phyloP scores from a whole-genome alignment of 345 rosid species.

The Boechera stricta region DNA sequence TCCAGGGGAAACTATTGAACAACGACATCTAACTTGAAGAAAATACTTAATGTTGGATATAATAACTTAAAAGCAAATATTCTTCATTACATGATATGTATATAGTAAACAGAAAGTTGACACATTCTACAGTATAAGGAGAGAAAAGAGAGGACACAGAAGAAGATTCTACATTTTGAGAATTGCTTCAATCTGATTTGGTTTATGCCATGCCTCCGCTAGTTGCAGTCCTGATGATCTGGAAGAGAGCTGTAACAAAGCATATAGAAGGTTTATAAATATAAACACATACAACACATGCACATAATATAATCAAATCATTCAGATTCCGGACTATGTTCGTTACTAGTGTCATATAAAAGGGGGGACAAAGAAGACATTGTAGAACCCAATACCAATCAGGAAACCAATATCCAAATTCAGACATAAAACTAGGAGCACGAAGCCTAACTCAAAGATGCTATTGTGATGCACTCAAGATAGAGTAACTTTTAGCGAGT shows the following conservation, averaged over 20 bases:
- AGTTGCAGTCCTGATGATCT: slow-evolving; percentile 93
- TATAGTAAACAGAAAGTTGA: neutral
- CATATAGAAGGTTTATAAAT: neutral
- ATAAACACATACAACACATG: neutral
- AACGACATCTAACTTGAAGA: neutral
- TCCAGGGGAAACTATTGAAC: neutral
- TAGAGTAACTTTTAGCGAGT: neutral
- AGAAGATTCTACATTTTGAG: slow-evolving; percentile 16
- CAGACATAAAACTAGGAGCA: neutral
- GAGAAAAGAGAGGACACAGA: neutral
- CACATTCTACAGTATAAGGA: slow-evolving; percentile 8
- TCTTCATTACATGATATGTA: slow-evolving; percentile 7
- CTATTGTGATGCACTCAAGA: neutral
- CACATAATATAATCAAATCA: neutral
- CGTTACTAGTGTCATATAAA: neutral
- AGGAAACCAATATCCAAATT: neutral
- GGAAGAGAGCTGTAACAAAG: slow-evolving; percentile 77
- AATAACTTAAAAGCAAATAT: slow-evolving; percentile 7
- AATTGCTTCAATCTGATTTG: neutral
- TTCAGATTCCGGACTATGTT: neutral
- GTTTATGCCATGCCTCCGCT: slow-evolving; percentile 68
- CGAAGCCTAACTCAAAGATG: neutral
- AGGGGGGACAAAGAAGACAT: neutral
- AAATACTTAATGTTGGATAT: neutral
- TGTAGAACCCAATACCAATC: neutral